Base-by-base conservation (phyloP, 495 filamentous ascomycete species). In the Neurospora sp. region DNA sequence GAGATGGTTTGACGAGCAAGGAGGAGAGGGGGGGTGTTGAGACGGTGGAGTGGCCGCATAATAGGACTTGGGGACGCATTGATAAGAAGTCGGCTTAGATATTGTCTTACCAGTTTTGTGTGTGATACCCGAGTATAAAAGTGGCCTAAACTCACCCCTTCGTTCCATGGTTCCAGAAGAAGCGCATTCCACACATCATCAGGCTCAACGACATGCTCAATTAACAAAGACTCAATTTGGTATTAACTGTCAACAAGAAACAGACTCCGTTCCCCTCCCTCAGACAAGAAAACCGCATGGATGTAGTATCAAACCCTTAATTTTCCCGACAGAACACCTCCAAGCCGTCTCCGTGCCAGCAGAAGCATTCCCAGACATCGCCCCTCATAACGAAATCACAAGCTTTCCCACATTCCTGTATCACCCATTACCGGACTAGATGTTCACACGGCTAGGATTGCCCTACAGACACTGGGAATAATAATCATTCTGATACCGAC, bases 401-500 rank as follows among this genome's bases (percentile, higher is more conserved):
- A 5, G 0, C n/a, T 24, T 21, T 54, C 48, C 48, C 45, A 48
- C 9, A 15, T 54, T 28, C 11, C 21, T 28, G 21, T 3, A 28
- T 11, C 10, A 7, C 21, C 11, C 48, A 28, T 28, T 54, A 54
- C 21, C 21, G 11, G 48, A 7, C 48, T 54, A 6, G 6, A 54
- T 21, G 10, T 54, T 15, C 21, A 21, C 70, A 71, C 21, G 37
- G 24, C 40, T 59, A 11, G 4, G 3, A 37, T 19, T 36, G 66
- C 70, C 76, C 43, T 71, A 80, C 19, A 83, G 70, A 72, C 81
- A 83, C 69, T 88, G 86, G 28, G 81, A 84, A 71, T 88, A 88
- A 71, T 82, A 88, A 21, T 83, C 80, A 74, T 86, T 87, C 73
- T 81, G 77, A 28, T 77, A 81, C 69, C 74, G 76, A 77, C 86